A percentile compares a stretch with the other conserved stretches of the same genome.
phyloP scores from a whole-genome alignment of 1,284 basidiomycete genomes.

The Macrocybe sp. region DNA sequence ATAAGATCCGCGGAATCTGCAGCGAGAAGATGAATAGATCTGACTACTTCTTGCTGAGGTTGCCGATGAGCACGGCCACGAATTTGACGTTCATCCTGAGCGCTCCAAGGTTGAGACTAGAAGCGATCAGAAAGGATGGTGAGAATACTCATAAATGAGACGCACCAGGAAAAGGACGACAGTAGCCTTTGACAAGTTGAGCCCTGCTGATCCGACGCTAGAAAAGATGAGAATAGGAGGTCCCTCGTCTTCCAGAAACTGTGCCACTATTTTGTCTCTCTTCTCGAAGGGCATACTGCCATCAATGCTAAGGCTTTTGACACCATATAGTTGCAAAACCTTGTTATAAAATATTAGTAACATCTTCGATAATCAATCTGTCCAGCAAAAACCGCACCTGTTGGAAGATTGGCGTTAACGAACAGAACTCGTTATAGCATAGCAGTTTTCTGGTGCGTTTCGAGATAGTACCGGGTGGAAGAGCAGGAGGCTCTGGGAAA shows the following conservation, averaged over 20 bases:
- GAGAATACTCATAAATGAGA: background rate
- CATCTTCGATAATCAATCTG: background rate
- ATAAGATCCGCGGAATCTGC: constrained; percentile 23
- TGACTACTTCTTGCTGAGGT: constrained; percentile 20
- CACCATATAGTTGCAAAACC: constrained; percentile 5
- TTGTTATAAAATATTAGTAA: background rate
- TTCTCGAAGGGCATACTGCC: constrained; percentile 1
- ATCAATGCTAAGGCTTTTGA: constrained; percentile 1
- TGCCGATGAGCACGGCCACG: constrained; percentile 23
- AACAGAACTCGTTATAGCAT: constrained; percentile 17
- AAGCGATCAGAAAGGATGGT: background rate
- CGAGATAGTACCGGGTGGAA: background rate
- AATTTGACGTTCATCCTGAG: constrained; percentile 25
- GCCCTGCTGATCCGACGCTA: constrained; percentile 18
- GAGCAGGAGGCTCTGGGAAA: constrained; percentile 4
- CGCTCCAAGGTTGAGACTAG: constrained; percentile 27
- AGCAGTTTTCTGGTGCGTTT: constrained; percentile 8
- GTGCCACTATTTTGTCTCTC: constrained; percentile 8
- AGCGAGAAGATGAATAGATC: constrained; percentile 19
- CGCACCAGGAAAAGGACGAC: constrained; percentile 22
- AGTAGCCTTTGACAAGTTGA: constrained; percentile 19
- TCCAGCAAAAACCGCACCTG: constrained; percentile 10
- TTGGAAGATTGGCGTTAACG: constrained; percentile 10
- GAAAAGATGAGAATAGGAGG: constrained; percentile 15
- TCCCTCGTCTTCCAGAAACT: constrained; percentile 8